phyloP scores from a whole-genome alignment of 1,139 yeast species.

The Candida dubliniensis region DNA sequence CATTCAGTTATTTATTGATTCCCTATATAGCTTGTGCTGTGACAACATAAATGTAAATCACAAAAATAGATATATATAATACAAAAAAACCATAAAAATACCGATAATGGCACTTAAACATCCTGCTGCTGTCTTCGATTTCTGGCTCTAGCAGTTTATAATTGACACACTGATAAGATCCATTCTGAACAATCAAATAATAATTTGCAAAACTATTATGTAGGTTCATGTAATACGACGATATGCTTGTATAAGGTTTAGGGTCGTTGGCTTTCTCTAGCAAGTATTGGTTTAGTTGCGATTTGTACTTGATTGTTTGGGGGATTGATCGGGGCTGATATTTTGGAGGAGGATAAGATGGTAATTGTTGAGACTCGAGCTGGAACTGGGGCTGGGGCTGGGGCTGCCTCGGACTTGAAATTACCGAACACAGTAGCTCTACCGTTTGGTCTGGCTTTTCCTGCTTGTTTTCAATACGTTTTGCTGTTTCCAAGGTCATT shows the following conservation, averaged over 20 bases:
- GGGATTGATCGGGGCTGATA: constrained; percentile 1
- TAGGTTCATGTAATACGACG: background rate
- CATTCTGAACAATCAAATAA: constrained; percentile 1
- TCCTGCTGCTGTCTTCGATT: background rate
- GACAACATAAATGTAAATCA: background rate
- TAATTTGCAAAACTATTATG: constrained; percentile 1
- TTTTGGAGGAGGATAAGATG: background rate
- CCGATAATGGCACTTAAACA: background rate
- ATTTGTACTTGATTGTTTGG: constrained; percentile 9
- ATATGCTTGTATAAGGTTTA: constrained; percentile 4
- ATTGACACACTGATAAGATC: constrained; percentile 1
- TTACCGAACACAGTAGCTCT: background rate
- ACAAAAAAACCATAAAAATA: background rate
- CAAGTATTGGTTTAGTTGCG: constrained; percentile 10
- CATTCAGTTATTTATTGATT: too few species aligned
- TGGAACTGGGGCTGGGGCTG: background rate
- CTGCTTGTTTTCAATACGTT: background rate
- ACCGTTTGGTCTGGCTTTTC: background rate
- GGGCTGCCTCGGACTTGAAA: background rate
- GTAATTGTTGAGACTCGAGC: background rate
- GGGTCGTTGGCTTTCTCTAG: background rate
- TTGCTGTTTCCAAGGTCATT: background rate
- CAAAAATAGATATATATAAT: background rate
- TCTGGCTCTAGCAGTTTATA: background rate
- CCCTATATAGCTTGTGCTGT: too few species aligned